Evolutionary conservation across 2,329 filamentous ascomycete species (phyloP), one percentile per base, ranked within the genome.

Genomic region (Ceratocystis albifundus): DNA sequence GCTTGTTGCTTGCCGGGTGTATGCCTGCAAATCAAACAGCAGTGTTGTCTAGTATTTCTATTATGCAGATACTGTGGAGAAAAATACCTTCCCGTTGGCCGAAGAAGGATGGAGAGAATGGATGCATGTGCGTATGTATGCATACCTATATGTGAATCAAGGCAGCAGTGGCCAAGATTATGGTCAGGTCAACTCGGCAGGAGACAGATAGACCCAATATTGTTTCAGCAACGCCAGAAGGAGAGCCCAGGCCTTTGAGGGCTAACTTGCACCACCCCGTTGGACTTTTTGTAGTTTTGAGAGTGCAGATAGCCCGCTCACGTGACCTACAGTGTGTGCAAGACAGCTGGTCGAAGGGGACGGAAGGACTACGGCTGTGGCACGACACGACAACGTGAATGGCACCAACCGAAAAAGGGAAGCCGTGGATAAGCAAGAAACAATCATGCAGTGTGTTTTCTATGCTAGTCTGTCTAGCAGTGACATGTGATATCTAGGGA

Each of bases 121-220:
- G 25, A 53, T 63, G 45, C 28, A 63, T 63, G 22, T 28, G 45
- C 50, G 61, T 20, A 48, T 63, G 61, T 20, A 48, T 63, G 36
- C 44, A 63, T 32, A 30, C 28, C 12, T 50, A 28, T 10, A 15
- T 15, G 17, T 17, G 30, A 63, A 30, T 10, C 25, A 22, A 45
- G 41, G 41, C 30, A 62, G 30, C 22, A 57, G 32, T 8, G 44
- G 32, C 48, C 48, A 25, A 25, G 20, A 53, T 25, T 15, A 25
- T n/a, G 48, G 20, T 7, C 20, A 25, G 20, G 48, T 25, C 48
- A 53, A 25, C 3, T 17, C 20, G 25, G 20, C 20, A 25, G 25
- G 10, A 53, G 48, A 53, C 12, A 17, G 20, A 53, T 25, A 53
- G 20, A 53, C 48, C 32, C 32, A 36, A 36, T 10, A 12, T 10